These are phyloP conservation scores for Acorus gramineus DNA, from an alignment of 106 monocot genomes.

Conservation along the genomic window DNA sequence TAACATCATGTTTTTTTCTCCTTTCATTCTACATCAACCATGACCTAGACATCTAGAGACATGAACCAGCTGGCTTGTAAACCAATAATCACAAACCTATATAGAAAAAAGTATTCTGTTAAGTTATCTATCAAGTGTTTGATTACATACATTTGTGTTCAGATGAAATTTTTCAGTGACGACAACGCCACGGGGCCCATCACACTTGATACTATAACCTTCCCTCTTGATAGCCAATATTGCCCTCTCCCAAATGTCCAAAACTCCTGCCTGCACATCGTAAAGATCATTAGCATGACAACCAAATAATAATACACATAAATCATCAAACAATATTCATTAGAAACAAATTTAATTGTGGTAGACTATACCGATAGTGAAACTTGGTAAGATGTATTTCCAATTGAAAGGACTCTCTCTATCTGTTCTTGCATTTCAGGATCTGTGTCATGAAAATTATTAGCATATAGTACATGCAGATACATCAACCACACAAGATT, in stretches of 20 bases:
- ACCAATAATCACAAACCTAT: too few relatives aligned
- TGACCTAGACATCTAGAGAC: too few relatives aligned
- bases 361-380: constrained; percentile 41
- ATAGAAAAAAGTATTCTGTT: not conserved
- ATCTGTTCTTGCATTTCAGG: constrained; percentile 74
- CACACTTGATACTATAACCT: constrained; percentile 86
- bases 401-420: constrained; percentile 46
- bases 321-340: too few relatives aligned
- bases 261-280: constrained; percentile 52
- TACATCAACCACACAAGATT: too few relatives aligned
- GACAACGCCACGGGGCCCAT: constrained; percentile 64
- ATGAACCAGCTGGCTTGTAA: too few relatives aligned
- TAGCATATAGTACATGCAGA: too few relatives aligned
- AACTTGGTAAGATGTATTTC: constrained; percentile 55
- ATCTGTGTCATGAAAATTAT: constrained; percentile 32
- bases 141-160: constrained; percentile 34
- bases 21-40: too few relatives aligned
- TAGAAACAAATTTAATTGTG: too few relatives aligned
- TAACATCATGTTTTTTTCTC: too few relatives aligned
- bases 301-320: too few relatives aligned
- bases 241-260: constrained; percentile 88
- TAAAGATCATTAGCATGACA: not conserved
- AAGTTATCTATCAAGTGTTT: not conserved
- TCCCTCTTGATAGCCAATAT: constrained; percentile 77
- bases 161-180: constrained; percentile 71